Percentiles rank a stretch among this genome's conserved stretches.
phyloP scores from a whole-genome alignment of 164 flowering plant genomes.

The Vitis amurensis region DNA sequence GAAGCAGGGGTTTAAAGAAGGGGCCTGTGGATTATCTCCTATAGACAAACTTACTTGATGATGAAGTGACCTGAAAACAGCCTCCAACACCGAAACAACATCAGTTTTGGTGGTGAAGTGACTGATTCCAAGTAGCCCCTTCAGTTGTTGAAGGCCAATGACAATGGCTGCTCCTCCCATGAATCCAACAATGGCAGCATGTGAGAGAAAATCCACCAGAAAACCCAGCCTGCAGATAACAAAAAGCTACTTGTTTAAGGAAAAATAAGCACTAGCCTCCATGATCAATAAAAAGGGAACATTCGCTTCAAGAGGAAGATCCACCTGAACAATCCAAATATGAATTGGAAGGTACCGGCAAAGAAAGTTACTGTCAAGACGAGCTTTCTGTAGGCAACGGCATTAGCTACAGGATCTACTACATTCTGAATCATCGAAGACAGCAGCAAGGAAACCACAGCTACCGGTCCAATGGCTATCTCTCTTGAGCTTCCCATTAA shows the following conservation, averaged over 20 bases:
- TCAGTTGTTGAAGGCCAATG: conserved; percentile 85
- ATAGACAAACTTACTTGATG: conserved; percentile 38
- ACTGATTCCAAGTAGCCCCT: conserved; percentile 66
- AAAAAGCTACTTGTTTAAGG: conserved; percentile 3
- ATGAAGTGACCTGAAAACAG: conserved; percentile 51
- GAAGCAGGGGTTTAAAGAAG: background rate
- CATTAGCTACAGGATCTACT: conserved; percentile 61
- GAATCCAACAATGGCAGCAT: conserved; percentile 91
- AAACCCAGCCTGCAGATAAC: conserved; percentile 64
- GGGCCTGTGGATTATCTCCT: too few species aligned
- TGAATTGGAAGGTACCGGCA: conserved; percentile 74
- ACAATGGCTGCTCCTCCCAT: conserved; percentile 94
- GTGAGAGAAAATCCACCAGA: conserved; percentile 84
- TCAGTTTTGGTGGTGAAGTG: conserved; percentile 80
- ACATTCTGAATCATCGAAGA: conserved; percentile 59
- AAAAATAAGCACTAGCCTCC: background rate
- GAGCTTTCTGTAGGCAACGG: conserved; percentile 48
- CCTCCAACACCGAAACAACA: conserved; percentile 57
- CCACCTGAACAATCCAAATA: conserved; percentile 73
- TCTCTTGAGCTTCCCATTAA: conserved; percentile 91
- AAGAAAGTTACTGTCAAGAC: conserved; percentile 81
- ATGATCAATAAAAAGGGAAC: background rate
- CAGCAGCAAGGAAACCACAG: conserved; percentile 75
- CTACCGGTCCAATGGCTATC: conserved; percentile 87
- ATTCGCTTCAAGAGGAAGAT: background rate